phyloP scores from a whole-genome alignment of 192 early-diverging fungal species.

The Rhizoclosmatium globosum region DNA sequence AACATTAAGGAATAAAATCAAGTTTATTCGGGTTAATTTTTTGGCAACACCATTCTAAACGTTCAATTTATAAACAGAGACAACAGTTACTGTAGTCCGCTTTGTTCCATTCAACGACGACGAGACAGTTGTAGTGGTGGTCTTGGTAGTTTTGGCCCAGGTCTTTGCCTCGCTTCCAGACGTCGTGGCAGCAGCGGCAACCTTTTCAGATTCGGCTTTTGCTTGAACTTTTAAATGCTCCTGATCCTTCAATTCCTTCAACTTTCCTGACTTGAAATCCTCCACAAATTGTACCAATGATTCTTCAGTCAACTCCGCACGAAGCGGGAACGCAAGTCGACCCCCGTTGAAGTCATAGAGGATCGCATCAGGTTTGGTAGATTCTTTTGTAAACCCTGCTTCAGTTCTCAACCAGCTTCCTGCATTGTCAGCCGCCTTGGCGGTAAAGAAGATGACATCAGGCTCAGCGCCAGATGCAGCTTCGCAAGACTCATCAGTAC shows the following conservation, averaged over 20 bases:
- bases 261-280: conserved; percentile 30
- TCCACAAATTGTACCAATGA: conserved; percentile 8
- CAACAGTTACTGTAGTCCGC: too few species aligned
- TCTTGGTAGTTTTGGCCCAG: background rate
- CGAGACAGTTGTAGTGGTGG: background rate
- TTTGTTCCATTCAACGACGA: background rate
- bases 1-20: too few species aligned
- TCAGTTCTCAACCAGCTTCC: background rate
- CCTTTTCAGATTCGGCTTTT: background rate
- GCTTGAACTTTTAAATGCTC: background rate
- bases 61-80: too few species aligned
- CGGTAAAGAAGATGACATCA: conserved; percentile 29
- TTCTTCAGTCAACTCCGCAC: conserved; percentile 5
- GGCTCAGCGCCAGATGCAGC: background rate
- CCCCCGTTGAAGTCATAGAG: background rate
- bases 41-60: too few species aligned
- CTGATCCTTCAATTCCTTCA: conserved; percentile 11
- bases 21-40: too few species aligned
- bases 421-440: background rate
- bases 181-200: background rate
- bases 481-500: conserved; percentile 21
- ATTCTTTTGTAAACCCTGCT: background rate
- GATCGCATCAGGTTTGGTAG: background rate
- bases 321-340: background rate
- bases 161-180: background rate